Conservation (phyloP, 768 basidiomycete species). For the Leccinum incarnatum region DNA sequence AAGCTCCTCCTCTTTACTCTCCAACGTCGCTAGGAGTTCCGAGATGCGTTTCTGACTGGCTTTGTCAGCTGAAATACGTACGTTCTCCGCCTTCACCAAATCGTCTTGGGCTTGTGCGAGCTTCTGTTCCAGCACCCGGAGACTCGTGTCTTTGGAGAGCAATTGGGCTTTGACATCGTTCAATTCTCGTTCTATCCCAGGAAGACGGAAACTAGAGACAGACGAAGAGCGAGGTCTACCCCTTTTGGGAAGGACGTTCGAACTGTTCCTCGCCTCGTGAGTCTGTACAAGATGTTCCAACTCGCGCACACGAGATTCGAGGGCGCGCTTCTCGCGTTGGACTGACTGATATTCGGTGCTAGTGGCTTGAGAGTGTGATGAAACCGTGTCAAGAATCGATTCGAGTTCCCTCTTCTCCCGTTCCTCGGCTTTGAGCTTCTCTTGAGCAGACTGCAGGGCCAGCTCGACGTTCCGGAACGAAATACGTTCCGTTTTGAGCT, state of each 20-base stretch:
- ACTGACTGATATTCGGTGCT: conserved; percentile 43
- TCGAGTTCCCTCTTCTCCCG: conserved; percentile 54
- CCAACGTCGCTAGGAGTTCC: conserved; percentile 42
- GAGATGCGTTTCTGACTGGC: conserved; percentile 42
- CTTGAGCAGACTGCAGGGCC: conserved; percentile 46
- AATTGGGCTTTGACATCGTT: conserved; percentile 44
- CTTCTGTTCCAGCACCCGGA: conserved; percentile 45
- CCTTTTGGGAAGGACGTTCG: conserved; percentile 32
- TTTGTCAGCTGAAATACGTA: conserved; percentile 54
- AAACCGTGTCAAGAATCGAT: conserved; percentile 51
- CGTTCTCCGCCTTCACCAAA: conserved; percentile 53
- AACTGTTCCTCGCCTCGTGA: conserved; percentile 33
- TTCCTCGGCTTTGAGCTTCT: conserved; percentile 50
- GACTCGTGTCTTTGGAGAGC: conserved; percentile 42
- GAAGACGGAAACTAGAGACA: conserved; percentile 47
- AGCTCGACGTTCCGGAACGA: conserved; percentile 50
- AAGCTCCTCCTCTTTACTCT: conserved; percentile 62
- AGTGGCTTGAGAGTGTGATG: conserved; percentile 49
- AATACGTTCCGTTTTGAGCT: conserved; percentile 54
- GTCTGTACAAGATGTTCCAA: conserved; percentile 44
- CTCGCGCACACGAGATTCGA: conserved; percentile 59
- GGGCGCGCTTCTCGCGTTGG: conserved; percentile 54
- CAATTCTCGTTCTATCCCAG: conserved; percentile 56
- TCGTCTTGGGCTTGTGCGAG: conserved; percentile 48
- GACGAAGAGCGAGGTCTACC: conserved; percentile 59